Percentiles rank a stretch among this genome's conserved stretches.
Conservation (phyloP, 257 asterid species). For the Salvia rosmarinus region DNA sequence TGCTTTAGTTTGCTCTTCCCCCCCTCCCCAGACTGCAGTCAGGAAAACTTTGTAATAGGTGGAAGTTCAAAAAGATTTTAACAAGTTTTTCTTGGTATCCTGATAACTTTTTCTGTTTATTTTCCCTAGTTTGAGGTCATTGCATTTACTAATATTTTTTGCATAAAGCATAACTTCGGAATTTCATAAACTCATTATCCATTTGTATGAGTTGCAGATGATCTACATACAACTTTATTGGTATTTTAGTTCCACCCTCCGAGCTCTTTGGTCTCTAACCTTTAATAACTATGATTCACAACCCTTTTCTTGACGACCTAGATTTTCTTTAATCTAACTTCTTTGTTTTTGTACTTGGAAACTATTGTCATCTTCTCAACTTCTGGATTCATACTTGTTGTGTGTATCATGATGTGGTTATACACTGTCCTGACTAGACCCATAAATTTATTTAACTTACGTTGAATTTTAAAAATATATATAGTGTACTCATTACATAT, state of each 20-base stretch:
- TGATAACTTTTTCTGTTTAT: neutral
- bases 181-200: constrained; percentile 6
- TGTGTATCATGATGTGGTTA: constrained; percentile 26
- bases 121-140: constrained; percentile 10
- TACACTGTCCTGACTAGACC: constrained; percentile 20
- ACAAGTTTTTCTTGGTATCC: neutral
- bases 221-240: neutral
- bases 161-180: constrained; percentile 5
- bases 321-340: neutral
- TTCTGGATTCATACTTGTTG: constrained; percentile 5
- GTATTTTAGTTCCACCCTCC: neutral
- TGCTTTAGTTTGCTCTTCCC: neutral
- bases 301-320: neutral
- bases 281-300: neutral
- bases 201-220: constrained; percentile 9
- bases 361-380: constrained; percentile 17
- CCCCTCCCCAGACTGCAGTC: neutral
- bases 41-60: neutral
- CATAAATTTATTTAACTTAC: constrained; percentile 26
- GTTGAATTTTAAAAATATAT: constrained; percentile 47
- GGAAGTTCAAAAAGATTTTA: neutral
- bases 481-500: too few species aligned
- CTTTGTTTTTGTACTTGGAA: neutral
- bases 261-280: constrained; percentile 4
- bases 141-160: constrained; percentile 11